Base-by-base conservation (phyloP, 345 rosid genomes). In the Brassica juncea region DNA sequence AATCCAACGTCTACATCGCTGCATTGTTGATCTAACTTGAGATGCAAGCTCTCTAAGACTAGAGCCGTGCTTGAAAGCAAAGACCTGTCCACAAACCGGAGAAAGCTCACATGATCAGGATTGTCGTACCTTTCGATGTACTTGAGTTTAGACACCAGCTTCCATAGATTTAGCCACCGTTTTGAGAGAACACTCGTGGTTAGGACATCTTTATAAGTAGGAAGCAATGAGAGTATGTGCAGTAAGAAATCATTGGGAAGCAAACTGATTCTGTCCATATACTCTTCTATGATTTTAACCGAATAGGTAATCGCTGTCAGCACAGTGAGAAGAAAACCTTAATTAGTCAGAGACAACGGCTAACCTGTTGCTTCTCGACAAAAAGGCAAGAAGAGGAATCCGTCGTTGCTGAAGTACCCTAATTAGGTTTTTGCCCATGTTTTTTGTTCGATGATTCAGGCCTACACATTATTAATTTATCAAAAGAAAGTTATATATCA, bases 171-270 rank as follows among this genome's bases (percentile, higher is more conserved):
- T 11, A 7, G 16, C 66, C 66, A 61, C n/a, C 66, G 35, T 65
- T 32, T 65, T 1, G 70, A 73, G 21, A 73, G 3, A 73, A 62
- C 4, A 73, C 31, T 37, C 2, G 77, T 73, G 47, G 19, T 30
- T 39, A 47, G 65, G 31, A 61, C 70, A 16, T 63, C 70, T 73
- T 73, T 73, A 23, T 23, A 23, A 11, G 77, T 63, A 47, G 31
- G 77, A 63, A 63, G 70, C 69, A 62, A 6, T 47, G 77, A 73
- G 31, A 73, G 77, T 62, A 73, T 63, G 1, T 47, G 62, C 61
- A 73, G 14, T 19, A 73, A 2, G 70, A 63, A 63, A 73, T 73
- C 70, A 73, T 63, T n/a, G 1, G 77, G 70, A 6, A 73, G 32
- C 14, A 63, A 73, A 30, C 69, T 63, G 70, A 73, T 73, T 28